A percentile compares a stretch with the other conserved stretches of the same genome.
Evolutionary conservation across 2,329 filamentous ascomycete species (phyloP).

Genomic region (Verticillium zaregamsianum): DNA sequence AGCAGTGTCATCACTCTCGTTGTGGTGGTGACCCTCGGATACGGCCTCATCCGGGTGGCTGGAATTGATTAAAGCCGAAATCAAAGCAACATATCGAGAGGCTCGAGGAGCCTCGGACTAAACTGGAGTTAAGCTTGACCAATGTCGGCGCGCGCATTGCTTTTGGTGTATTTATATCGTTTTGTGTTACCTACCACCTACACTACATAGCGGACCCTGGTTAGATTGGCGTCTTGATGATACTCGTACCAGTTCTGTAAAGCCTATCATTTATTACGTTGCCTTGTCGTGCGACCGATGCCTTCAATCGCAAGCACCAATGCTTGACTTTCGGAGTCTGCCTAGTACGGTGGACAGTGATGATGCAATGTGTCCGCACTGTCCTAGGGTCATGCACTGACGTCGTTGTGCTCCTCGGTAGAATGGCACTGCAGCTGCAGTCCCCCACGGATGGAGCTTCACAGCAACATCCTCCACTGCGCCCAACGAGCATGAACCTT

Average conservation of each 20-base stretch:
- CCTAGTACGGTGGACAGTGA: background rate
- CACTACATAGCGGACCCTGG: background rate
- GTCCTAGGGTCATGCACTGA: background rate
- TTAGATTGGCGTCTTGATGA: background rate
- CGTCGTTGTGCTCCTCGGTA: background rate
- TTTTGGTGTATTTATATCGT: background rate
- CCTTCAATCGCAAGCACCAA: background rate
- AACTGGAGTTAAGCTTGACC: background rate
- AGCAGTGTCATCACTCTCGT: constrained; percentile 75
- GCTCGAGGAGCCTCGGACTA: background rate
- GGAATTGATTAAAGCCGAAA: constrained; percentile 42
- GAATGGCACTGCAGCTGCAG: background rate
- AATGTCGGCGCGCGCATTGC: background rate
- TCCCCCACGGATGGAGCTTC: background rate
- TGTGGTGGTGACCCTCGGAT: constrained; percentile 85
- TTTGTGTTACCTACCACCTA: background rate
- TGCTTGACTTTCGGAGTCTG: background rate
- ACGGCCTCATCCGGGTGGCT: constrained; percentile 79
- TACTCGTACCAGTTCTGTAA: background rate
- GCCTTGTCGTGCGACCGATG: no score
- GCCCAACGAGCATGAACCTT: constrained; percentile 1
- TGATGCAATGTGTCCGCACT: background rate
- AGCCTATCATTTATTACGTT: background rate
- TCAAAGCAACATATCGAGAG: background rate
- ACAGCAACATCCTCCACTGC: background rate